Base-by-base conservation (phyloP, 441 rosid species). In the Gossypium aridum region DNA sequence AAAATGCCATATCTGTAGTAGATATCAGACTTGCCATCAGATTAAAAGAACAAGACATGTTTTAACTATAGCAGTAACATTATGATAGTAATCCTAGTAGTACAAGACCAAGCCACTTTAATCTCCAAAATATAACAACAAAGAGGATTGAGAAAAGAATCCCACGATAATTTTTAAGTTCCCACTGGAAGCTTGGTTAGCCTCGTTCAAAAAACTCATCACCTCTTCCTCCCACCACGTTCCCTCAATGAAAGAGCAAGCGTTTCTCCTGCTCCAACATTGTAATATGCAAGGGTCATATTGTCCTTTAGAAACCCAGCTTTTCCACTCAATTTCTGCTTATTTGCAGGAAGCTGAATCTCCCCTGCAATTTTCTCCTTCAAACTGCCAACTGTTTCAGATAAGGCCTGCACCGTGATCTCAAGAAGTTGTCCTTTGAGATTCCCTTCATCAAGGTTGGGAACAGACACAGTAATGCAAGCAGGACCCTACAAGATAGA, bases 301-400 rank as follows among this genome's bases (percentile, higher is more conserved):
- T 96, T 96, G 81, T 96, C 99, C 89, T 96, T 96, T 17, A 96
- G 87, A 77, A 96, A 96, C 67, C 99, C 97, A 61, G 94, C 90
- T 83, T 92, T 96, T 61, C 98, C 98, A 83, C 97, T 96, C 83
- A 93, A 80, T 79, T 96, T 96, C 87, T 96, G 99, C 81, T 96
- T 96, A 89, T 93, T 96, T 64, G 97, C 90, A 31, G 97, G 94
- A 76, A 90, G 93, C 77, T 96, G 97, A 73, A 85, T 93, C 83
- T 93, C 97, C 77, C 97, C 99, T 0, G 99, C 97, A 76, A 96
- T 96, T 85, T 96, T 96, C 87, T 93, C 97, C 82, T 96, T 96
- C 86, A 96, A 86, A 83, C 97, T 96, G 73, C 90, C 89, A 72
- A 96, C 89, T 6, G 89, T 90, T 79, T 96, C 99, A 4, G 96